A percentile compares a stretch with the other conserved stretches of the same genome.
These are phyloP conservation scores for Nothophytophthora sp. DNA, from an alignment of 352 stramenopile species.

Conservation along the genomic window DNA sequence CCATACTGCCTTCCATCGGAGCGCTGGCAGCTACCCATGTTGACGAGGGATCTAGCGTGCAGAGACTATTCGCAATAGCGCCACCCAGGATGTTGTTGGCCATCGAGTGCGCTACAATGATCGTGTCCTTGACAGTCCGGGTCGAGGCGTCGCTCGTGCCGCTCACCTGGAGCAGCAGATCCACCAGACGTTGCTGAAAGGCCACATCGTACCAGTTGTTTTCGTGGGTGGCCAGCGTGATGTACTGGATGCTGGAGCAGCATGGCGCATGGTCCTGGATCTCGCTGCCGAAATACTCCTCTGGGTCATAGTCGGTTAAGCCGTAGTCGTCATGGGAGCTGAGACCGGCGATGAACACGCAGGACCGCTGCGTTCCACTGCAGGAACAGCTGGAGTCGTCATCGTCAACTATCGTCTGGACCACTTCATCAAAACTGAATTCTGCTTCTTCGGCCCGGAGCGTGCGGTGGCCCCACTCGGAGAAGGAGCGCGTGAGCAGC, in stretches of 20 bases:
- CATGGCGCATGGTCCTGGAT: conserved; percentile 55
- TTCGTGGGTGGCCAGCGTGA: conserved; percentile 44
- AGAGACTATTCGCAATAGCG: conserved; percentile 37
- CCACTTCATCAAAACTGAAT: too few relatives aligned
- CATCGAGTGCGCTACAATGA: conserved; percentile 70
- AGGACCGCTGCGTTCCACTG: conserved; percentile 35
- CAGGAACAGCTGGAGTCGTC: conserved; percentile 39
- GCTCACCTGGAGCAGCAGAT: conserved; percentile 37
- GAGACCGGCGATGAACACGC: conserved; percentile 62
- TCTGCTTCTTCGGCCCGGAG: conserved; percentile 19
- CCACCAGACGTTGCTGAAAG: conserved; percentile 41
- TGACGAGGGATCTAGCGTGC: conserved; percentile 29
- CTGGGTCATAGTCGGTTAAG: conserved; percentile 27
- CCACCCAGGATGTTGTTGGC: conserved; percentile 50
- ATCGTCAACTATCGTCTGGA: too few relatives aligned
- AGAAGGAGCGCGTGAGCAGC: conserved; percentile 23
- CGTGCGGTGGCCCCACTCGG: conserved; percentile 20
- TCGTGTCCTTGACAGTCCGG: conserved; percentile 58
- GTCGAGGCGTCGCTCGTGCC: conserved; percentile 28
- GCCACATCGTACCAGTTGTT: conserved; percentile 43
- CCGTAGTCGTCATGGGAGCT: conserved; percentile 32
- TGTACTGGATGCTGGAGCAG: conserved; percentile 56
- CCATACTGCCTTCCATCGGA: conserved; percentile 49
- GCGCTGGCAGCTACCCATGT: conserved; percentile 41
- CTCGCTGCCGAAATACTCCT: conserved; percentile 48